phyloP scores from a whole-genome alignment of 2,329 filamentous ascomycete species.

The Cordyceps militaris region DNA sequence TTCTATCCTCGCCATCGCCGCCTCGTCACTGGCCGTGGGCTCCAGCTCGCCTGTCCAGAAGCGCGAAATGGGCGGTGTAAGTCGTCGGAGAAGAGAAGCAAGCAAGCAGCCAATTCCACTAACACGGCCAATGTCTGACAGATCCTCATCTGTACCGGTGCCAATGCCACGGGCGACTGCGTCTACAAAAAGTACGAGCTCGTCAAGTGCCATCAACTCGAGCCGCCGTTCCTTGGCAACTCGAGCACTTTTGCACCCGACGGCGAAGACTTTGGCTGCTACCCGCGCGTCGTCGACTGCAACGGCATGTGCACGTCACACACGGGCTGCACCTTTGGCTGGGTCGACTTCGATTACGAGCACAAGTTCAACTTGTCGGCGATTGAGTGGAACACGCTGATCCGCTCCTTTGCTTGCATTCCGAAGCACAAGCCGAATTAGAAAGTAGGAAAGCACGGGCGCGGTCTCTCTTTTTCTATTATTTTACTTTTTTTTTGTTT shows the following conservation, averaged over 20 bases:
- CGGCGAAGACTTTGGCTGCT: slow-evolving; percentile 42
- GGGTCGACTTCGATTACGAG: slow-evolving; percentile 37
- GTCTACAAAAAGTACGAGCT: slow-evolving; percentile 36
- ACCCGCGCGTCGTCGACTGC: slow-evolving; percentile 36
- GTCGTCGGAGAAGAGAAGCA: too few relatives aligned
- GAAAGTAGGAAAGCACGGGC: background rate
- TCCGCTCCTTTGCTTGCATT: slow-evolving; percentile 30
- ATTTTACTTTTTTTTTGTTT: too few relatives aligned
- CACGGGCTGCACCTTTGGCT: slow-evolving; percentile 45
- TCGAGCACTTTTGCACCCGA: slow-evolving; percentile 45
- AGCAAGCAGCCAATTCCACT: background rate
- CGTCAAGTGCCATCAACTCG: slow-evolving; percentile 39
- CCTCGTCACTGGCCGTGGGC: slow-evolving; percentile 13
- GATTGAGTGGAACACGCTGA: slow-evolving; percentile 37
- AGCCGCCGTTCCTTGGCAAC: slow-evolving; percentile 33
- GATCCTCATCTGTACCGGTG: slow-evolving; percentile 45
- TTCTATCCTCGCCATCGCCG: slow-evolving; percentile 17
- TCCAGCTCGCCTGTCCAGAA: slow-evolving; percentile 29
- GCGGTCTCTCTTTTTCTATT: too few relatives aligned
- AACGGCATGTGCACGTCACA: slow-evolving; percentile 40
- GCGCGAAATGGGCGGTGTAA: slow-evolving; percentile 41
- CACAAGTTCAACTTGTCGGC: slow-evolving; percentile 41
- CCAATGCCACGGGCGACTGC: slow-evolving; percentile 43
- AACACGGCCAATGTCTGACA: slow-evolving; percentile 17
- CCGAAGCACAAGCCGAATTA: slow-evolving; percentile 14